Conservation (phyloP, 2,329 filamentous ascomycete species). For the Aspergillus ochraceus region DNA sequence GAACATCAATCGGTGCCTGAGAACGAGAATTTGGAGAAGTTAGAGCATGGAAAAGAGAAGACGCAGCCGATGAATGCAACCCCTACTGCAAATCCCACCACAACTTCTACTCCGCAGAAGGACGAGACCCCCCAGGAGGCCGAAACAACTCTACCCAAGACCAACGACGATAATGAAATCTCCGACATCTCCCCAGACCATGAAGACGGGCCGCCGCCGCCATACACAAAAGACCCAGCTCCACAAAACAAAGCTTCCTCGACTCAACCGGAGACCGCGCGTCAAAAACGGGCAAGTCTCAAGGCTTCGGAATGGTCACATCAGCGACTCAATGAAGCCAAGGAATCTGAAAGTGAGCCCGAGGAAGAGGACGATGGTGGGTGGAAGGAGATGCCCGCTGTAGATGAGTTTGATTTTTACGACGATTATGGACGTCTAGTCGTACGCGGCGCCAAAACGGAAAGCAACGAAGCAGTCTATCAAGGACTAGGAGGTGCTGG, state of each 20-base stretch:
- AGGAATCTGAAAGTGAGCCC: slow-evolving; percentile 35
- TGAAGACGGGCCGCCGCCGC: slow-evolving; percentile 13
- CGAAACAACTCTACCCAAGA: background rate
- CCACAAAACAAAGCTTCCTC: slow-evolving; percentile 7
- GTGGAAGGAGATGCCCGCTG: slow-evolving; percentile 95
- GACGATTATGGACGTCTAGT: slow-evolving; percentile 89
- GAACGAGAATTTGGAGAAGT: slow-evolving; percentile 3
- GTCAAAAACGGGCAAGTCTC: slow-evolving; percentile 26
- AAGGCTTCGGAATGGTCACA: slow-evolving; percentile 84
- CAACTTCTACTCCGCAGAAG: background rate
- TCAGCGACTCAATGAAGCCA: slow-evolving; percentile 66
- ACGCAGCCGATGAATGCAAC: background rate
- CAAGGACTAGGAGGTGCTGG: slow-evolving; percentile 81
- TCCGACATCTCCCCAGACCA: background rate
- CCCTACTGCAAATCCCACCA: slow-evolving; percentile 1
- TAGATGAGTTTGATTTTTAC: slow-evolving; percentile 91
- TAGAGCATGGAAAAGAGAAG: background rate
- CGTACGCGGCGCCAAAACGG: slow-evolving; percentile 72
- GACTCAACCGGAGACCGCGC: slow-evolving; percentile 15
- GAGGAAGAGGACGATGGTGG: slow-evolving; percentile 58
- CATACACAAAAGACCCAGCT: slow-evolving; percentile 16
- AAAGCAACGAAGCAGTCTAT: slow-evolving; percentile 71
- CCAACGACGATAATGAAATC: slow-evolving; percentile 5
- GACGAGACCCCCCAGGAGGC: slow-evolving; percentile 2
- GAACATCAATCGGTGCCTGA: background rate